These are phyloP conservation scores for Xylaria sp. DNA, from an alignment of 2,329 filamentous ascomycete species.

Conservation along the genomic window DNA sequence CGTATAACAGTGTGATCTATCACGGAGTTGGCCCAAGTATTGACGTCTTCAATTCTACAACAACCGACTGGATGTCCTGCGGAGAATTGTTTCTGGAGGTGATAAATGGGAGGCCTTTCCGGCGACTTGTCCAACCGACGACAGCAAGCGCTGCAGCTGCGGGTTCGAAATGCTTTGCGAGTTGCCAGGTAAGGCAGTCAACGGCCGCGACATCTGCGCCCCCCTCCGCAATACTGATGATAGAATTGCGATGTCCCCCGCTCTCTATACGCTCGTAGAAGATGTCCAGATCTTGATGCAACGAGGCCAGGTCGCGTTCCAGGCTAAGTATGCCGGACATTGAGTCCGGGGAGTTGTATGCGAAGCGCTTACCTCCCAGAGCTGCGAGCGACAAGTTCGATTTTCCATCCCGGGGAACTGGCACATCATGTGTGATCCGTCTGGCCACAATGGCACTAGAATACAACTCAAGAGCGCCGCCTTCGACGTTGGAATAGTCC, in stretches of 20 bases:
- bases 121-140: conserved; percentile 32
- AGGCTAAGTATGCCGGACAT: conserved; percentile 32
- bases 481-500: conserved; percentile 33
- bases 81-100: conserved; percentile 18
- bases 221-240: conserved; percentile 29
- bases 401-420: conserved; percentile 20
- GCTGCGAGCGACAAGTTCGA: conserved; percentile 16
- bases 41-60: conserved; percentile 8
- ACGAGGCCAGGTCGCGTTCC: conserved; percentile 24
- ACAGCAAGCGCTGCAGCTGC: conserved; percentile 17
- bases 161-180: conserved; percentile 32
- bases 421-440: conserved; percentile 2
- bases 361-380: conserved; percentile 32
- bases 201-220: conserved; percentile 30
- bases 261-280: conserved; percentile 28
- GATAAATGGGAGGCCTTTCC: conserved; percentile 32
- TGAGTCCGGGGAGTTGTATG: conserved; percentile 32
- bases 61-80: background rate
- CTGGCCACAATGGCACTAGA: conserved; percentile 32
- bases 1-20: background rate
- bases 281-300: conserved; percentile 19
- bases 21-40: background rate
- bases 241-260: conserved; percentile 33
- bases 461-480: conserved; percentile 27
- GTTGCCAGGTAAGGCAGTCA: conserved; percentile 35